These are phyloP conservation scores for Lipomyces kockii DNA, from an alignment of 805 yeast species.

Conservation along the genomic window DNA sequence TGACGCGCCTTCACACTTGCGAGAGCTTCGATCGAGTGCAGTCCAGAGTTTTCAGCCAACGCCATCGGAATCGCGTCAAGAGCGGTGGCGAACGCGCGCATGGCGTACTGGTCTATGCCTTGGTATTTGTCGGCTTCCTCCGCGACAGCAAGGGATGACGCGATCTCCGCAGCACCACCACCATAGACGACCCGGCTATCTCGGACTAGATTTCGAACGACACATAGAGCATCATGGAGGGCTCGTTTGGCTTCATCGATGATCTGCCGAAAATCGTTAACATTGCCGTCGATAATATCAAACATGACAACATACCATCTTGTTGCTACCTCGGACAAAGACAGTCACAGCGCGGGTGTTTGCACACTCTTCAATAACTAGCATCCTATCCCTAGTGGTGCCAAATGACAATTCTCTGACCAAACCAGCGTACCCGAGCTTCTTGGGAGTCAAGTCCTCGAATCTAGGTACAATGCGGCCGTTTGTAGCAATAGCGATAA, in stretches of 20 bases:
- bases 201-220: conserved; percentile 89
- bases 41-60: conserved; percentile 95
- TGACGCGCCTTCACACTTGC: conserved; percentile 84
- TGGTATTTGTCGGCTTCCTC: conserved; percentile 90
- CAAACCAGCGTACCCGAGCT: conserved; percentile 85
- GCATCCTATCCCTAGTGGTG: conserved; percentile 94
- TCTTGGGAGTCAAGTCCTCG: conserved; percentile 81
- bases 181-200: conserved; percentile 98
- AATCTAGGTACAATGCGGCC: conserved; percentile 97
- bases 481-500: conserved; percentile 95
- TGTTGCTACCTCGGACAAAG: conserved; percentile 92
- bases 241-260: conserved; percentile 97
- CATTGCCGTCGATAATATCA: background rate
- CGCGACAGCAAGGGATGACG: conserved; percentile 88
- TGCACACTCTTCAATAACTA: conserved; percentile 87
- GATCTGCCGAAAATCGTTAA: conserved; percentile 47
- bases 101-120: conserved; percentile 97
- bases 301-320: conserved; percentile 57
- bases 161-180: conserved; percentile 97
- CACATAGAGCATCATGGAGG: conserved; percentile 94
- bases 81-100: conserved; percentile 92
- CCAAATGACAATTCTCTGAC: conserved; percentile 92
- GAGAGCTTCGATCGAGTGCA: conserved; percentile 89
- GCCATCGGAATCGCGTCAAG: conserved; percentile 92
- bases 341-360: conserved; percentile 89